phyloP scores from a whole-genome alignment of 306 rosid species.

The Carpinus fangiana region DNA sequence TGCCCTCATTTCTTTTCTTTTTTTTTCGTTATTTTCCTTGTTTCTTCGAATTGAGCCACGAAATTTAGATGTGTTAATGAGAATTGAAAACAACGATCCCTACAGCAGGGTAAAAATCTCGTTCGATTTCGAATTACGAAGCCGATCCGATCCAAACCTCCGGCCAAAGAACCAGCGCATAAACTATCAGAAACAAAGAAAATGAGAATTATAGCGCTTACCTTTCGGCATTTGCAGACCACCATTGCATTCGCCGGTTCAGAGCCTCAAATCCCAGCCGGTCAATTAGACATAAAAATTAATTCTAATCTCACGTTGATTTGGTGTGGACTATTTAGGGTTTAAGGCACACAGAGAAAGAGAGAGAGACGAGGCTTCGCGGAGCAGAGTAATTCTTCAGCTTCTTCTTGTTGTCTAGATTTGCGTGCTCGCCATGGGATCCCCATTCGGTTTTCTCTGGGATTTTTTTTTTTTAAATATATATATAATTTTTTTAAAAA shows the following conservation, averaged over 20 bases:
- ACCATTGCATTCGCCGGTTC: constrained; percentile 75
- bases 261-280: constrained; percentile 19
- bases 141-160: constrained; percentile 53
- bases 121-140: constrained; percentile 22
- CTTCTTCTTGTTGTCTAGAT: not conserved
- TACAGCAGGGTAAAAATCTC: constrained; percentile 38
- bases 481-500: not conserved
- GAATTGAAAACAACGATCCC: constrained; percentile 1
- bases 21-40: not conserved
- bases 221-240: constrained; percentile 99
- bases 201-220: constrained; percentile 23
- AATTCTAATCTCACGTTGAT: not conserved
- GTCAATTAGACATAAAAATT: not conserved
- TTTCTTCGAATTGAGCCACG: not conserved
- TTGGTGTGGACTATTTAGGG: not conserved
- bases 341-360: constrained; percentile 11
- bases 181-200: not conserved
- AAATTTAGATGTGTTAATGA: not conserved
- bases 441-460: constrained; percentile 40
- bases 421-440: constrained; percentile 40
- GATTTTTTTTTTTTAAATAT: not conserved
- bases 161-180: constrained; percentile 28
- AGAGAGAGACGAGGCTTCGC: not conserved
- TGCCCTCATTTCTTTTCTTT: not conserved
- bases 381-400: not conserved